Percentiles rank a stretch among this genome's conserved stretches.
Evolutionary conservation across 371 early-diverging fungal species (phyloP).

Genomic region (Lichtheimia hyalospora): DNA sequence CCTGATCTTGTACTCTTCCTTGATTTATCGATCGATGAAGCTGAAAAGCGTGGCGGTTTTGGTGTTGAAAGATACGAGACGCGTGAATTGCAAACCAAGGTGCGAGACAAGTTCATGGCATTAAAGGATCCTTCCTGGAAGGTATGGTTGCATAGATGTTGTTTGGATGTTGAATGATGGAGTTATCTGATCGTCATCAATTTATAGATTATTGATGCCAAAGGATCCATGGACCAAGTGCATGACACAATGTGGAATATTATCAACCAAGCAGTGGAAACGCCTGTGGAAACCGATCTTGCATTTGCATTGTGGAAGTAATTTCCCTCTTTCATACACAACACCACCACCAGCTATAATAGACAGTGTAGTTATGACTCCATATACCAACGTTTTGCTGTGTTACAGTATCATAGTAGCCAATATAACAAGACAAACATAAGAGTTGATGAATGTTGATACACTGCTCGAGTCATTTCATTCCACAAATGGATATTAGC

Average conservation of each 20-base stretch:
- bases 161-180: not conserved
- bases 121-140: slow-evolving; percentile 64
- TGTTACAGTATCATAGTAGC: no score
- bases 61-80: slow-evolving; percentile 97
- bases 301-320: slow-evolving; percentile 3
- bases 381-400: no score
- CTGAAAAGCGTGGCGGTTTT: slow-evolving; percentile 83
- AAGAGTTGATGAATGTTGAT: no score
- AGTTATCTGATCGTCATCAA: no score
- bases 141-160: slow-evolving; percentile 31
- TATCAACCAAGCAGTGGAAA: not conserved
- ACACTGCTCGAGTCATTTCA: no score
- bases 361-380: no score
- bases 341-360: no score
- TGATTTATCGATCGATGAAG: slow-evolving; percentile 80
- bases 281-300: not conserved
- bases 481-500: no score
- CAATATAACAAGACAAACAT: no score
- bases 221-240: slow-evolving; percentile 19
- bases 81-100: slow-evolving; percentile 81
- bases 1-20: slow-evolving; percentile 93
- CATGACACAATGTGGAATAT: slow-evolving; percentile 20
- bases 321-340: no score
- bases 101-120: slow-evolving; percentile 60
- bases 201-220: slow-evolving; percentile 18